These are phyloP conservation scores for Coemansia sp. DNA, from an alignment of 192 early-diverging fungal genomes.

Conservation along the genomic window DNA sequence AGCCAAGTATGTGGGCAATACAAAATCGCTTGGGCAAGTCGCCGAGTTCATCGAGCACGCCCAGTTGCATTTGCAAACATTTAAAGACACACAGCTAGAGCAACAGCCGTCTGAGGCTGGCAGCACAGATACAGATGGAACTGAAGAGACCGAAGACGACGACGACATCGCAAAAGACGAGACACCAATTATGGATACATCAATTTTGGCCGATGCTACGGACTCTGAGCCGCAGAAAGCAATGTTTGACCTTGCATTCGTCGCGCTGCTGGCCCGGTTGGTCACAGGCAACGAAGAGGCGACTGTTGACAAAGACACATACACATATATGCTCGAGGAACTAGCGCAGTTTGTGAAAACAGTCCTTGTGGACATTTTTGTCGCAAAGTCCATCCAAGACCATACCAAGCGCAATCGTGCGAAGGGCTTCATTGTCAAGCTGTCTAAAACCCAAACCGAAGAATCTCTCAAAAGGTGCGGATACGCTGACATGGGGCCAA, in stretches of 20 bases:
- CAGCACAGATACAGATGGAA: neutral
- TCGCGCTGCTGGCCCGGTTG: constrained; percentile 11
- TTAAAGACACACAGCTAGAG: neutral
- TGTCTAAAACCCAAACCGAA: neutral
- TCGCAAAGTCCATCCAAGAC: neutral
- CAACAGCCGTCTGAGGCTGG: neutral
- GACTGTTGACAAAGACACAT: neutral
- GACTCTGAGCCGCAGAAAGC: neutral
- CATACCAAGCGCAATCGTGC: neutral
- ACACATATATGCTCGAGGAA: neutral
- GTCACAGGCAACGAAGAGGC: constrained; percentile 5
- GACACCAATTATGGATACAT: neutral
- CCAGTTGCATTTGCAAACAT: constrained; percentile 25
- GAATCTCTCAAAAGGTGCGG: neutral
- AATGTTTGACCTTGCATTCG: constrained; percentile 7
- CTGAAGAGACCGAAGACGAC: neutral
- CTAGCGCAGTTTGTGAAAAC: neutral
- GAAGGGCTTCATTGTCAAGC: neutral
- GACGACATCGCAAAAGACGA: neutral
- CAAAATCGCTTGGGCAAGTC: constrained; percentile 44
- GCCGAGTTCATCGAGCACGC: constrained; percentile 39
- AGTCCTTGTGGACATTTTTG: neutral
- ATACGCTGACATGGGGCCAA: neutral
- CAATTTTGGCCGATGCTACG: neutral
- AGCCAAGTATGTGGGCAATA: constrained; percentile 19